A percentile compares a stretch with the other conserved stretches of the same genome.
phyloP scores from a whole-genome alignment of 768 basidiomycete genomes.

The Collybiopsis confluens region DNA sequence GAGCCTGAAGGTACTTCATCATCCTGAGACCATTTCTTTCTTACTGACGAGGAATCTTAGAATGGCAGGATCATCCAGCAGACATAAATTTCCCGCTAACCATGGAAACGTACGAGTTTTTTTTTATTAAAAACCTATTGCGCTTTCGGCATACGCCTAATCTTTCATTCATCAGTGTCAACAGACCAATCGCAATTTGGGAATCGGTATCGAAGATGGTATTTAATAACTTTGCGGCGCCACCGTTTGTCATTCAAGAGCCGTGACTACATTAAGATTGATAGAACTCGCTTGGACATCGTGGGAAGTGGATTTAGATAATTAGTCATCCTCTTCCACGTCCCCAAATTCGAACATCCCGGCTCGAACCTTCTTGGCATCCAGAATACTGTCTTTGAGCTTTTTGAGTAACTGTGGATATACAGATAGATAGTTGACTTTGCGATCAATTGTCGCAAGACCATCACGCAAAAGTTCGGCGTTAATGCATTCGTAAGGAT shows the following conservation, averaged over 20 bases:
- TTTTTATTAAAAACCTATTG: background rate
- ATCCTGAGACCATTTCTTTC: too few relatives aligned
- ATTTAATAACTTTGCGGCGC: constrained; percentile 11
- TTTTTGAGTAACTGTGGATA: constrained; percentile 69
- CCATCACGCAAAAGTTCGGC: constrained; percentile 88
- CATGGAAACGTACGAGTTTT: constrained; percentile 43
- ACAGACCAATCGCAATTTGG: constrained; percentile 56
- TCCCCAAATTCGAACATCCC: constrained; percentile 95
- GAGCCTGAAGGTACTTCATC: constrained; percentile 51
- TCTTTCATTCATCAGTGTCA: constrained; percentile 39
- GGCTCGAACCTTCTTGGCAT: constrained; percentile 69
- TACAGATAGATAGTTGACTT: constrained; percentile 66
- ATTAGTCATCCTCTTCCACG: constrained; percentile 74
- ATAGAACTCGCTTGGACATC: background rate
- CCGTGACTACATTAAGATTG: background rate
- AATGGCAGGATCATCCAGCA: constrained; percentile 58
- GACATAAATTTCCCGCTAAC: constrained; percentile 49
- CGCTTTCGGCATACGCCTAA: background rate
- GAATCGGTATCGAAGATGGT: constrained; percentile 34
- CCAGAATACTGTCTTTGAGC: constrained; percentile 53
- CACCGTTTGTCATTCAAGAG: constrained; percentile 1
- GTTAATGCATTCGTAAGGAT: constrained; percentile 80
- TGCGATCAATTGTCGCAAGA: constrained; percentile 74
- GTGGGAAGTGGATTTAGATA: background rate
- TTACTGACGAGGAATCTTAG: constrained; percentile 21